Evolutionary conservation across 305 asterid species (phyloP), one percentile per base, ranked within the genome.

Genomic region (Coffea humblotiana): DNA sequence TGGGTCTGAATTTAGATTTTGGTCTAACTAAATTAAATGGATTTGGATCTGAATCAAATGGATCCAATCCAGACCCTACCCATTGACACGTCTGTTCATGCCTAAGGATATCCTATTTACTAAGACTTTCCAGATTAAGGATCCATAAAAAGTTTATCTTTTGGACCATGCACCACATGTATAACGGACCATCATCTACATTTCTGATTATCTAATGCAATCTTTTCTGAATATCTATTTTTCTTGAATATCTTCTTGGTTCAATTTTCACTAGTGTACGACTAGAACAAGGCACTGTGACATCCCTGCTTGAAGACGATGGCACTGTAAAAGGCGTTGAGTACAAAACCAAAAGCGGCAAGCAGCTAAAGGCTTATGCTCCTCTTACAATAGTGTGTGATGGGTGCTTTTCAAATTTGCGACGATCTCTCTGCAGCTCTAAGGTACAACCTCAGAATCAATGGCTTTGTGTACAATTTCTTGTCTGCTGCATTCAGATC

Each of bases 251-350:
- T 47, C 21, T 49, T 16, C 37, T 27, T 71, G 68, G 25, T 66
- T 80, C n/a, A 19, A 65, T 71, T 71, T 65, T 60, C 49, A 47
- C 37, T 49, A 88, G 93, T 79, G 90, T 90, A 40, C 83, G 61
- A 61, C 80, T 90, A n/a, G 88, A 88, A 78, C 94, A 90, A 90
- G 94, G 94, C n/a, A 87, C 92, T 0, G 94, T 90, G 32, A 88
- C 89, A 83, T 86, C 94, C 51, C 77, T 90, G 78, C 83, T 90
- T 23, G 90, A 90, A 84, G 91, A 90, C 63, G 79, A 84, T 76
- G 89, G 92, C 67, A 83, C 84, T 35, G 70, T 90, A 32, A 88
- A 80, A 77, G 94, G 94, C 25, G 88, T 90, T 35, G 88, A 84
- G 65, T 88, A 83, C 82, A 90, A 90, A 77, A 83, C 88, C 23